phyloP scores from a whole-genome alignment of 108 stramenopile species.

The Seminavis robusta region DNA sequence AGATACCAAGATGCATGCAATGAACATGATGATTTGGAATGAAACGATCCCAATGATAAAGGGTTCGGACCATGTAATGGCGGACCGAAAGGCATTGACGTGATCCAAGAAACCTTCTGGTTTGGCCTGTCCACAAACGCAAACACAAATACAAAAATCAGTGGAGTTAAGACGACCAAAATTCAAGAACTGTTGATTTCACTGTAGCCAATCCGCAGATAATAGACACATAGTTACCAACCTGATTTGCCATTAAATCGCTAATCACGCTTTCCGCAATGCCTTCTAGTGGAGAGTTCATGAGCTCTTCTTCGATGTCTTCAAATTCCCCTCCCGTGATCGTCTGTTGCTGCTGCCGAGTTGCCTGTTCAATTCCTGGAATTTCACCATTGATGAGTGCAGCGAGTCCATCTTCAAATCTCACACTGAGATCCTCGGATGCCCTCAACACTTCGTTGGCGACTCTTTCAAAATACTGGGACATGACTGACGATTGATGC shows the following conservation, averaged over 20 bases:
- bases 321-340: not conserved
- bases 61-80: conserved; percentile 81
- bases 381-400: conserved; percentile 8
- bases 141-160: not conserved
- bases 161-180: not conserved
- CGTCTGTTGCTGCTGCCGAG: not conserved
- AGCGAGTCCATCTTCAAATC: conserved; percentile 20
- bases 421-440: conserved; percentile 7
- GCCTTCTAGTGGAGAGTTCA: conserved; percentile 65
- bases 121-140: conserved; percentile 16
- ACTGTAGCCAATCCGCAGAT: not conserved
- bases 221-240: conserved; percentile 12
- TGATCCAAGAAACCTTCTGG: conserved; percentile 70
- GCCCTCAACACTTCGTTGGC: conserved; percentile 19
- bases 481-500: too few relatives aligned
- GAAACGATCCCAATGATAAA: conserved; percentile 58
- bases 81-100: conserved; percentile 70
- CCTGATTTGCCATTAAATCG: conserved; percentile 71
- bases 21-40: conserved; percentile 67
- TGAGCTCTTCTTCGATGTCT: not conserved
- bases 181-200: not conserved
- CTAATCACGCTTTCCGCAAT: conserved; percentile 75
- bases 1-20: conserved; percentile 36
- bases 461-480: conserved; percentile 9
- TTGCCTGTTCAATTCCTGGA: not conserved